Base-by-base conservation (phyloP, 371 early-diverging fungal species). In the Rhizopus delemar region DNA sequence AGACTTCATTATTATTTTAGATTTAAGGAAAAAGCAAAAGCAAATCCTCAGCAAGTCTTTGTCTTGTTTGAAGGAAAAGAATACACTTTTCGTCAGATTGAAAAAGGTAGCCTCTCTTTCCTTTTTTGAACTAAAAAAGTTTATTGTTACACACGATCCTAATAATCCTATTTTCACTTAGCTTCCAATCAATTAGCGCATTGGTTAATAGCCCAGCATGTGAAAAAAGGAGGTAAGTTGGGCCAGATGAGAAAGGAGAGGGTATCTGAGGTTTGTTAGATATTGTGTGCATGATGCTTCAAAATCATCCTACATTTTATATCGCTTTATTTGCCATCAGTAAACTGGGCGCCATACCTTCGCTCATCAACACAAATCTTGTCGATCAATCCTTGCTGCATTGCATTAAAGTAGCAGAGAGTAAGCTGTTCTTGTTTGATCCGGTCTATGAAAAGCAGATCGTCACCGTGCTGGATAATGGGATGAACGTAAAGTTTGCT, bases 291-390 rank as follows among this genome's bases (percentile, higher is more conserved):
- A 57, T 67, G 62, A 66, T 66, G 64, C 59, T 51, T 32, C 71
- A 71, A 56, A 71, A 71, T 41, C 68, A 66, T 36, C 71, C 73
- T 31, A 61, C 62, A 5, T 69, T 73, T 52, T 64, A 64, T 33
- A 63, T 73, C 41, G 22, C 57, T 4, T 53, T 66, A 13, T 60
- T 70, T 7, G 74, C 66, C 22, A 62, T 70, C 38, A 67, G 65
- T 36, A 67, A 70, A 41, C 62, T 70, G 36, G 74, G 74, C 43
- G 70, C 71, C 7, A 50, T 63, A 1, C 70, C 68, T 32, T 65
- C 70, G 12, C 39, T 70, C 5, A 65, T 74, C 59, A 74, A 74
- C 35, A 70, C 71, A 38, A 67, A 74, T 32, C 46, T 74, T 5
- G 11, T 55, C 8, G 70, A 65, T 16, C 52, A 57, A 3, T 52